Base-by-base conservation (phyloP, 164 flowering plant genomes). In the Aristolochia contorta region DNA sequence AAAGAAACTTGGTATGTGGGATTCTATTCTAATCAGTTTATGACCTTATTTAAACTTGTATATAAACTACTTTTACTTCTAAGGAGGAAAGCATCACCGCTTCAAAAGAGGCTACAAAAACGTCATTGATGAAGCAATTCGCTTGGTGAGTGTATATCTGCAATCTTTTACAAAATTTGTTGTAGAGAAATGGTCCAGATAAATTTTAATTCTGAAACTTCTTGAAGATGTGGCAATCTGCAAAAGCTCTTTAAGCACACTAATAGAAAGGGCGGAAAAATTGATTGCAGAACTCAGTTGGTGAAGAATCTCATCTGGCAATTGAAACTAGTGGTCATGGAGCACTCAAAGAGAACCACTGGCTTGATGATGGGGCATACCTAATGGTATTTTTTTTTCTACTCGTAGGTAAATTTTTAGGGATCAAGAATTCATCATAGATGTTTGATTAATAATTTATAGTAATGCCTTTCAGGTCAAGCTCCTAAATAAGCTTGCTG, bases 291-390 rank as follows among this genome's bases (percentile, higher is more conserved):
- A 93, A 93, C 67, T 78, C 91, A 49, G 71, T 78, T 66, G 97
- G 96, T 45, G 97, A 79, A 71, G 97, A 93, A 68, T 86, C 99
- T 60, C 93, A 90, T 80, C 75, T 93, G 69, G 99, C 99, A 60
- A 93, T 93, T 71, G 97, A 93, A 74, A 93, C 99, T 61, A 93
- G 97, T 77, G 99, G 99, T 56, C 99, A 93, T 83, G 99, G 97
- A 72, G 99, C 99, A 61, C 91, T 93, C 24, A 90, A 85, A 79
- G 99, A 93, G 79, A 93, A 93, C 67, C 80, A 84, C 65, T 90
- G 99, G 99, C 97, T 93, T 56, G 99, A 93, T 76, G 97, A 90
- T 80, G 99, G 99, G 41, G 99, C 97, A 73, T 93, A 88, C 71
- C 85, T 84, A 59, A 93, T 93, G 99, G 99, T 90, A 82, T 18